A percentile compares a stretch with the other conserved stretches of the same genome.
These are phyloP conservation scores for Colletotrichum tamarilloi DNA, from an alignment of 2,329 filamentous ascomycete genomes.

Conservation along the genomic window DNA sequence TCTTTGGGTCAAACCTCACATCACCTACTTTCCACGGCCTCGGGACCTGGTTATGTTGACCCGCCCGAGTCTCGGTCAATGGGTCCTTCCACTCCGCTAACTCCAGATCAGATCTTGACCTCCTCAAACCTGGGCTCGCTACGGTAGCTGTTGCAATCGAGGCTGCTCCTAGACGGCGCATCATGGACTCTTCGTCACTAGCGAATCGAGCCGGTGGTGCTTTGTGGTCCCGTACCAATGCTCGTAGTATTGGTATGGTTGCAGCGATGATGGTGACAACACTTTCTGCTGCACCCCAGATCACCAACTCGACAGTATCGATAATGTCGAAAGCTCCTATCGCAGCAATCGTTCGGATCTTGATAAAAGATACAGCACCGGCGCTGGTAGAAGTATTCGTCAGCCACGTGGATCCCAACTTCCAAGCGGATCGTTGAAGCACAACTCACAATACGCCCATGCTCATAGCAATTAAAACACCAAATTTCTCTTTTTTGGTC, in stretches of 20 bases:
- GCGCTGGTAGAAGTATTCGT: slow-evolving; percentile 38
- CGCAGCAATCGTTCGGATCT: slow-evolving; percentile 42
- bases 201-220: slow-evolving; percentile 14
- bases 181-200: slow-evolving; percentile 25
- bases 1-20: neutral
- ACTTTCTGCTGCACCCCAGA: slow-evolving; percentile 45
- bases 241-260: slow-evolving; percentile 46
- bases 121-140: neutral
- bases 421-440: neutral
- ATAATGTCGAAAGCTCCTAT: slow-evolving; percentile 38
- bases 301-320: slow-evolving; percentile 39
- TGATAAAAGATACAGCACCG: slow-evolving; percentile 45
- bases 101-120: slow-evolving; percentile 7
- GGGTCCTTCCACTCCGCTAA: slow-evolving; percentile 2
- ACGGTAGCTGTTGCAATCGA: neutral
- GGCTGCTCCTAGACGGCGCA: neutral
- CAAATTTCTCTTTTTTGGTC: slow-evolving; percentile 52
- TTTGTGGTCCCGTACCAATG: slow-evolving; percentile 37
- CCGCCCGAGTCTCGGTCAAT: no score
- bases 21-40: neutral
- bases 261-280: slow-evolving; percentile 46
- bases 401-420: neutral
- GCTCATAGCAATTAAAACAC: slow-evolving; percentile 53
- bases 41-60: neutral
- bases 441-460: slow-evolving; percentile 52